phyloP scores from a whole-genome alignment of 1,284 basidiomycete genomes.

The Boletus mariae region DNA sequence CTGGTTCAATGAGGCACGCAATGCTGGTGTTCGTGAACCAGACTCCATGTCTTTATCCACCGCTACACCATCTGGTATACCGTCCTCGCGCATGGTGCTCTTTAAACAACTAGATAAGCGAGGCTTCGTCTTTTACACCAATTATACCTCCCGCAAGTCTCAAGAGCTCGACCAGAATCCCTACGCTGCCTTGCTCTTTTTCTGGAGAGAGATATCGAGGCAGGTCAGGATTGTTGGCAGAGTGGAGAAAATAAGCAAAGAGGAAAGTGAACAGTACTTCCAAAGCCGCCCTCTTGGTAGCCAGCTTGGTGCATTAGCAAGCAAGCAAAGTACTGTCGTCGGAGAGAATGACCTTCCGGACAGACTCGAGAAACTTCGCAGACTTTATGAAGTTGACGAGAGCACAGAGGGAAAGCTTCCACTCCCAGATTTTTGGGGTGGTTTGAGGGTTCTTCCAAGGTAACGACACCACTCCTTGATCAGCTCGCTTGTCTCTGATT shows the following conservation, averaged over 20 bases:
- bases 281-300: slow-evolving; percentile 80
- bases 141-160: slow-evolving; percentile 92
- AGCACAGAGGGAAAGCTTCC: slow-evolving; percentile 56
- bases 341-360: slow-evolving; percentile 65
- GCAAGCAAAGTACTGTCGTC: slow-evolving; percentile 79
- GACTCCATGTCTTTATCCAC: slow-evolving; percentile 89
- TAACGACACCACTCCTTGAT: slow-evolving; percentile 32
- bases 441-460: slow-evolving; percentile 90
- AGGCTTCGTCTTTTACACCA: slow-evolving; percentile 96
- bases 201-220: slow-evolving; percentile 85
- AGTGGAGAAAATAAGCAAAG: slow-evolving; percentile 70
- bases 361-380: slow-evolving; percentile 58
- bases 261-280: slow-evolving; percentile 85
- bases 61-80: slow-evolving; percentile 66
- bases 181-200: slow-evolving; percentile 81
- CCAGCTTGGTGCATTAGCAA: slow-evolving; percentile 90
- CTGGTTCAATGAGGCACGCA: slow-evolving; percentile 76
- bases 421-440: slow-evolving; percentile 93
- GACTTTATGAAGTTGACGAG: slow-evolving; percentile 53
- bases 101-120: slow-evolving; percentile 83
- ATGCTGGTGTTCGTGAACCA: slow-evolving; percentile 69
- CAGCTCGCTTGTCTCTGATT: slow-evolving; percentile 4
- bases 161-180: slow-evolving; percentile 76
- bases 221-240: slow-evolving; percentile 84
- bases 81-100: slow-evolving; percentile 86